Evolutionary conservation across 192 early-diverging fungal species (phyloP).

Genomic region (Coemansia biformis): DNA sequence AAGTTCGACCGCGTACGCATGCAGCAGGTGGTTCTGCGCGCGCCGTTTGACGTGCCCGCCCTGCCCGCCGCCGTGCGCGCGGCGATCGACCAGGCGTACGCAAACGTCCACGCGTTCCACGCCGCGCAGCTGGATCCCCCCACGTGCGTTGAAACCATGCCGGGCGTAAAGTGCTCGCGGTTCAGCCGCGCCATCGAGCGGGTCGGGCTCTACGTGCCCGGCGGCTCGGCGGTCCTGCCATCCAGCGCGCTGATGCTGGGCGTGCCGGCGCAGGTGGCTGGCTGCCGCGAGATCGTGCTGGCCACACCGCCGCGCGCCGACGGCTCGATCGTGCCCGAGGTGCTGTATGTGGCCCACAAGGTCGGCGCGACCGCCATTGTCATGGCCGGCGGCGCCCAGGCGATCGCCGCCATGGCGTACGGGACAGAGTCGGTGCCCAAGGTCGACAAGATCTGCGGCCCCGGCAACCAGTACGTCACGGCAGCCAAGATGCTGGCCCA

Average conservation of each 20-base stretch:
- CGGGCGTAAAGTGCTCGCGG: constrained; percentile 90
- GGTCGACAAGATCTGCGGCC: constrained; percentile 99
- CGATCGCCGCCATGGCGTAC: constrained; percentile 98
- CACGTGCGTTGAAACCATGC: constrained; percentile 91
- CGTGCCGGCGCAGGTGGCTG: constrained; percentile 94
- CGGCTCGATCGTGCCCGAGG: constrained; percentile 89
- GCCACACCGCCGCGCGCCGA: constrained; percentile 91
- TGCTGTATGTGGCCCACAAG: constrained; percentile 97
- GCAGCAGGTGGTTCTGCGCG: constrained; percentile 63
- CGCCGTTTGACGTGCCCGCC: constrained; percentile 71
- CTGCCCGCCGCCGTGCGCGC: constrained; percentile 58
- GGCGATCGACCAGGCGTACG: constrained; percentile 94
- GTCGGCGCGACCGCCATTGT: constrained; percentile 89
- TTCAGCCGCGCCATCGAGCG: constrained; percentile 92
- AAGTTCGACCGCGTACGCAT: constrained; percentile 89
- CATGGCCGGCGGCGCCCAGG: constrained; percentile 95
- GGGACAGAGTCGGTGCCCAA: constrained; percentile 94
- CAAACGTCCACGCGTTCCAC: constrained; percentile 91
- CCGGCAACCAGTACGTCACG: constrained; percentile 99
- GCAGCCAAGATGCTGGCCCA: constrained; percentile 97
- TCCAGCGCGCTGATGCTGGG: constrained; percentile 95
- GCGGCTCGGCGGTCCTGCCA: constrained; percentile 94
- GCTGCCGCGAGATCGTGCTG: constrained; percentile 90
- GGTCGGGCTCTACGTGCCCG: constrained; percentile 97
- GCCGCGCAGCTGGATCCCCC: constrained; percentile 74